Base-by-base conservation (phyloP, 495 filamentous ascomycete species). In the Paragyromitra xinjiangensis region DNA sequence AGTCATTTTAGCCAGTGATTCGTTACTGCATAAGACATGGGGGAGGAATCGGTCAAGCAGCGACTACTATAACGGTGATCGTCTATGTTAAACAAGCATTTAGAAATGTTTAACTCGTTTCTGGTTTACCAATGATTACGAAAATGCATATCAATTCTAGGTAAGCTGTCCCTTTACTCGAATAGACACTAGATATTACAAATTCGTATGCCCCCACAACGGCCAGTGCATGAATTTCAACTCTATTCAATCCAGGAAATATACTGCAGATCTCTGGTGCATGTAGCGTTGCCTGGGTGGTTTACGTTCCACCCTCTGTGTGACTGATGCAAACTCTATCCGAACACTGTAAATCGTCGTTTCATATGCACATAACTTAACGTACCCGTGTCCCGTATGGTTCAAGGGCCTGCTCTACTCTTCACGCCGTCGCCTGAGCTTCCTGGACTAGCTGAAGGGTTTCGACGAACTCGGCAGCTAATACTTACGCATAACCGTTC, bases 311-410 rank as follows among this genome's bases (percentile, higher is more conserved):
- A 19, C 50, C 14, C 11, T 5, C 39, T 37, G 19, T 29, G 39
- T 37, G 26, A 56, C 40, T 14, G 40, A 69, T n/a, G 53, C 26
- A 69, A 39, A 58, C 19, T 29, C 44, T 34, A 0, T 9, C 19
- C 34, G 16, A 68, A 53, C 22, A 22, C n/a, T 53, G 16, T 9
- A 59, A 34, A 14, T 59, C 26, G 24, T n/a, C 16, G 45, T 40
- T 61, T 45, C 22, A 44, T 61, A 37, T 34, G 24, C 51, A n/a
- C 22, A 63, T 26, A 53, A 37, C 44, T 75, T 69, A 55, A 53
- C 42, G 56, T 64, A 65, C 64, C 63, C 65, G 45, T 75, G 65
- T 75, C 58, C 69, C 26, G 53, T 50, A 19, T 53, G 50, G 48
- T 67, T 67, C 39, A 14, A 22, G 16, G 64, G 16, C 14, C 26